A percentile compares a stretch with the other conserved stretches of the same genome.
Evolutionary conservation across 345 rosid genomes (phyloP).

Genomic region (Heritiera fomes): DNA sequence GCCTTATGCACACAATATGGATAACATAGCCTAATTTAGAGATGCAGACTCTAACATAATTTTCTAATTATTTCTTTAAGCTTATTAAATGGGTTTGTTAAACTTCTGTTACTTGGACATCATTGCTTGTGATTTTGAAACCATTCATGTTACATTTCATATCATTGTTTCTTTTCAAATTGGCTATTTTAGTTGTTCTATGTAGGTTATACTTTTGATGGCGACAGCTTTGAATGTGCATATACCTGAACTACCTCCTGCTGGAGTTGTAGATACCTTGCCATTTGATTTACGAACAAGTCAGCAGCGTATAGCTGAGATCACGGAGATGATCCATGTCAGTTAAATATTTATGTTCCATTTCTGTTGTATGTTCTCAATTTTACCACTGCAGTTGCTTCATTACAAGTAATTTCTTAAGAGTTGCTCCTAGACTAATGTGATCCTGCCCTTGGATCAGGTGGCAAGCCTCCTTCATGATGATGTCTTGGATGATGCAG

Average conservation of each 20-base stretch:
- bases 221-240: conserved; percentile 74
- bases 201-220: conserved; percentile 83
- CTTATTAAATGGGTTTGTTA: background rate
- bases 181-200: conserved; percentile 12
- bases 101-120: background rate
- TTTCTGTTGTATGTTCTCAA: background rate
- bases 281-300: conserved; percentile 66
- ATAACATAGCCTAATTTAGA: background rate
- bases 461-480: conserved; percentile 90
- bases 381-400: conserved; percentile 7
- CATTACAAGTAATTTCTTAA: conserved; percentile 10
- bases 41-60: background rate
- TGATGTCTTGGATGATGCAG: conserved; percentile 96
- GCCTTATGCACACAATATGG: background rate
- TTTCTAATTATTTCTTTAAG: background rate
- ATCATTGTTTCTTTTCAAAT: conserved; percentile 1
- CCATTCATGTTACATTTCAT: background rate
- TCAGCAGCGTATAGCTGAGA: conserved; percentile 86
- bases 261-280: conserved; percentile 33
- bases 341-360: conserved; percentile 31
- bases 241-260: conserved; percentile 41
- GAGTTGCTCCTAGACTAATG: conserved; percentile 6
- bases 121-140: background rate
- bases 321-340: conserved; percentile 98
- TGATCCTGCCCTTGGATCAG: conserved; percentile 29